phyloP scores from a whole-genome alignment of 2,329 filamentous ascomycete species.

The Aspergillus sp. region DNA sequence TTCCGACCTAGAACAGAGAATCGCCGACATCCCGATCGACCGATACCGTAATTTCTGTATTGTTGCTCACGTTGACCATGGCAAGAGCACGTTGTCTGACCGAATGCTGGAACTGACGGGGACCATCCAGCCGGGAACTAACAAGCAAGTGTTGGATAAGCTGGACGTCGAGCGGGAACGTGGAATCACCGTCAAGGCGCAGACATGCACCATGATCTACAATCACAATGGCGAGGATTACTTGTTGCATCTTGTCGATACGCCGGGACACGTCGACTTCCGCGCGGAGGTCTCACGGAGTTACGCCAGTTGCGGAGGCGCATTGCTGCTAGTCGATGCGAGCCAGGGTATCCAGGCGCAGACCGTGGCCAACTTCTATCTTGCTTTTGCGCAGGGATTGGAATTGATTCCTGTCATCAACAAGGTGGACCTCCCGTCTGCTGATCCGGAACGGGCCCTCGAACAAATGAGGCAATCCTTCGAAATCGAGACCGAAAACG shows the following conservation, averaged over 20 bases:
- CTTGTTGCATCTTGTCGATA: slow-evolving; percentile 91
- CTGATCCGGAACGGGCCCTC: slow-evolving; percentile 81
- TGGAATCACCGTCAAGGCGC: slow-evolving; percentile 97
- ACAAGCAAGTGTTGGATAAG: slow-evolving; percentile 96
- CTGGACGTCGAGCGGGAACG: slow-evolving; percentile 94
- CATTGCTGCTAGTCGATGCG: slow-evolving; percentile 88
- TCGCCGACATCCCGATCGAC: slow-evolving; percentile 52
- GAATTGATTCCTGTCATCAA: slow-evolving; percentile 89
- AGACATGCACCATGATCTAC: slow-evolving; percentile 98
- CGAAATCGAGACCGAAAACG: slow-evolving; percentile 77
- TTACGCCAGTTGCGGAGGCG: slow-evolving; percentile 94
- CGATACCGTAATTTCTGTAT: slow-evolving; percentile 91
- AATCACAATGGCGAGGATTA: slow-evolving; percentile 83
- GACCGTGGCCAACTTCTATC: slow-evolving; percentile 97
- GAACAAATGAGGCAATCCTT: slow-evolving; percentile 84
- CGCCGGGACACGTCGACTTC: slow-evolving; percentile 96
- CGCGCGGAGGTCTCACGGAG: slow-evolving; percentile 92
- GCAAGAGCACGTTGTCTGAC: slow-evolving; percentile 93
- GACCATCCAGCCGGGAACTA: slow-evolving; percentile 79
- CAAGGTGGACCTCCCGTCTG: slow-evolving; percentile 90
- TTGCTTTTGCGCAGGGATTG: slow-evolving; percentile 89
- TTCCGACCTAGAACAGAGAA: slow-evolving; percentile 59
- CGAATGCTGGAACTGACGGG: slow-evolving; percentile 90
- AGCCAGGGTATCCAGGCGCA: slow-evolving; percentile 96
- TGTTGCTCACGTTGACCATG: slow-evolving; percentile 97